Evolutionary conservation across 192 early-diverging fungal genomes (phyloP).

Genomic region (Linderina pennispora): DNA sequence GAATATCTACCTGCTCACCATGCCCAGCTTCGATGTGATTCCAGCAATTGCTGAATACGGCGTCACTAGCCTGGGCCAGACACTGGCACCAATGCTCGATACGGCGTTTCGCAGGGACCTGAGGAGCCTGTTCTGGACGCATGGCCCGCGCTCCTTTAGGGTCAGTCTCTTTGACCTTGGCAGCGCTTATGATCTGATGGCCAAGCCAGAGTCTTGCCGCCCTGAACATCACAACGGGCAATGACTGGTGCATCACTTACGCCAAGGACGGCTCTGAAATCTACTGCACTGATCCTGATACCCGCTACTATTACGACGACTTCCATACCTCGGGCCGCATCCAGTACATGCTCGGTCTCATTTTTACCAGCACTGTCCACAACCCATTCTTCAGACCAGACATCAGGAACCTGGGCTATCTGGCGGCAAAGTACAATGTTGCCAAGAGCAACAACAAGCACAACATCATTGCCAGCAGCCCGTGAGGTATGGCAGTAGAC

Average conservation of each 20-base stretch:
- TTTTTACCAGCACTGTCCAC: not conserved
- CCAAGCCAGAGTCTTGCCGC: not conserved
- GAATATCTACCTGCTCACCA: not conserved
- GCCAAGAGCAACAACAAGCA: not conserved
- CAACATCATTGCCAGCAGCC: not conserved
- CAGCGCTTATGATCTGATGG: not conserved
- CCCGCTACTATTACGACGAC: not conserved
- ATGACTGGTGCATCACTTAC: not conserved
- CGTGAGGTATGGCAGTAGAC: too few species aligned
- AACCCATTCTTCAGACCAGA: too few species aligned
- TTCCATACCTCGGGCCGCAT: not conserved
- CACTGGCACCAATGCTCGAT: too few species aligned
- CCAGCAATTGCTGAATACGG: not conserved
- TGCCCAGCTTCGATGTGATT: not conserved
- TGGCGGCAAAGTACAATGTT: not conserved
- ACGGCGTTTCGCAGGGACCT: too few species aligned
- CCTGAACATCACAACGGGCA: not conserved
- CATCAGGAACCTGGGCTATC: not conserved
- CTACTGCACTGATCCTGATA: not conserved
- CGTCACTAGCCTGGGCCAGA: not conserved
- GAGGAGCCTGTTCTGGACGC: too few species aligned
- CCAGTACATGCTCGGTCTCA: not conserved
- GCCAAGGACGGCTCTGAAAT: not conserved
- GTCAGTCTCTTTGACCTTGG: not conserved
- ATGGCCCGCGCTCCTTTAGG: too few species aligned